Base-by-base conservation (phyloP, 2,329 filamentous ascomycete species). In the Colletotrichum higginsianum region DNA sequence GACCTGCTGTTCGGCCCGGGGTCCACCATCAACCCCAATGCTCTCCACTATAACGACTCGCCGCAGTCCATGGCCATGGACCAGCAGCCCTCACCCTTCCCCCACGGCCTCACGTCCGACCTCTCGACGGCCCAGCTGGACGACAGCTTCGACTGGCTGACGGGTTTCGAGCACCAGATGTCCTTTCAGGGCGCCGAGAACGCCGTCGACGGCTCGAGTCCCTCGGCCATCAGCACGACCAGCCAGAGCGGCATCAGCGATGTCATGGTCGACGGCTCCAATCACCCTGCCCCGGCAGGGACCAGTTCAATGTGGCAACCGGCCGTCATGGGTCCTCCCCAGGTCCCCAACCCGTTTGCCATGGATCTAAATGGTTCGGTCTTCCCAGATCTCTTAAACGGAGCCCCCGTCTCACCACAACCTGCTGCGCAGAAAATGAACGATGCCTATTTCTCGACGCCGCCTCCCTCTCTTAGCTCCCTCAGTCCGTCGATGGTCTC, bases 231-330 rank as follows among this genome's bases (percentile, higher is more conserved):
- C 81, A 98, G 96, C 84, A 97, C 94, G 53, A 94, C 94, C 71
- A 98, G 95, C 82, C 95, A 97, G 79, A 96, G 93, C 80, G 94
- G 92, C 61, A 93, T 95, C 81, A 97, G 94, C 82, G 96, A 98
- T 80, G 91, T 95, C 71, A 95, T 98, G 92, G 86, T 96, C 69
- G 95, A 98, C 81, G 94, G 94, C 71, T 90, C 90, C 47, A 92
- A 91, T 80, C 90, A 92, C 75, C 86, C 88, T 50, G 85, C 87
- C 47, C 83, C 86, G 68, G 84, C 83, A 72, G 84, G 82, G 64
- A 84, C 87, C 61, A 85, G 86, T 75, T 87, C 89, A 61, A 90
- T 93, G 84, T 94, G 93, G 91, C 90, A 92, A 77, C 87, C 89
- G 61, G 87, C 90, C 49, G 85, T 94, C 77, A 91, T 94, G 82